Base-by-base conservation (phyloP, 1,284 basidiomycete genomes). In the Cryptococcus sp. region DNA sequence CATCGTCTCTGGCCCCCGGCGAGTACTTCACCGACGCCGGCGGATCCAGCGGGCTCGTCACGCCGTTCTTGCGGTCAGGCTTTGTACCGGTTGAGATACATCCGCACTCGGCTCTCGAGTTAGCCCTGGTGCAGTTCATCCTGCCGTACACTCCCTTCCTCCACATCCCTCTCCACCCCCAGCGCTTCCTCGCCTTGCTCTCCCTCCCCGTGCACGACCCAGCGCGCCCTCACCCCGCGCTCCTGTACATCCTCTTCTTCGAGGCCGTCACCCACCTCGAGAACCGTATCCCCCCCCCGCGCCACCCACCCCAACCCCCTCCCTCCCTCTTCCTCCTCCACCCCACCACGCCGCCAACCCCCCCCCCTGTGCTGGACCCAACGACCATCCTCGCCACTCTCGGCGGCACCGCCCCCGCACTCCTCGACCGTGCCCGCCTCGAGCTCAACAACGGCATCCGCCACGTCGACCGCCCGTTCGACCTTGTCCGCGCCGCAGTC, bases 181-280 rank as follows among this genome's bases (percentile, higher is more conserved):
- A 63, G 18, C 61, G 71, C 1, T 68, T 73, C 37, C 50, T 72
- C 21, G 56, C 68, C 1, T 56, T 67, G 2, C 53, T 73, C 20
- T 37, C 53, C 8, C 50, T 69, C 1, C 58, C 65, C 3, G 28
- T 52, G 0, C 20, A 36, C 20, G 57, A 69, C 36, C 47, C 55
- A 1, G 40, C 33, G 16, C 63, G 71, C 21, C 71, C 71, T 15
- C 71, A 71, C 53, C 70, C 71, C 0, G 65, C 71, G 13, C 50
- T 73, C 1, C 57, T 73, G 33, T 70, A 71, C 55, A 63, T 70
- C 21, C 53, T 73, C 7, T 73, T 70, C 47, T 58, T 67, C n/a
- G 67, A 72, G 47, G 67, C 66, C 3, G 61, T 66, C 15, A 44
- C 59, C 6, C 51, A 67, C 11, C 46, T 73, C 16, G 63, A 66